Evolutionary conservation across 805 yeast species (phyloP), one percentile per base, ranked within the genome.

Genomic region (Pichia phayaonensis): DNA sequence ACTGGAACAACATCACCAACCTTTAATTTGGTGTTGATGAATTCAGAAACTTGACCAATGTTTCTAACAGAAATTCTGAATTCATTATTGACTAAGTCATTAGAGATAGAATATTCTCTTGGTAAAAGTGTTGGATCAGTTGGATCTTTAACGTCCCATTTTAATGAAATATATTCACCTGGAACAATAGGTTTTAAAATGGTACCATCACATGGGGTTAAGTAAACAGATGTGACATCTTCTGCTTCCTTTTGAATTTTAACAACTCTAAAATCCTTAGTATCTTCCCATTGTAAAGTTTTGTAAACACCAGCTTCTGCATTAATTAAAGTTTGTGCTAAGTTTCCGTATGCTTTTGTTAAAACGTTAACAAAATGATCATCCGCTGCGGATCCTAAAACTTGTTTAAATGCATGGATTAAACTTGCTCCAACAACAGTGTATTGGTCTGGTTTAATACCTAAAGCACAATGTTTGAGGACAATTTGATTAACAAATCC

Each of bases 391-490:
- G 66, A 69, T 6, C 86, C 87, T 36, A 84, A 66, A 40, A 80
- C 72, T 49, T 74, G 73, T 40, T 64, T 61, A 64, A 85, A 72
- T 15, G 88, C 79, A 26, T 67, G 67, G 31, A 84, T 61, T n/a
- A 85, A 64, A 53, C 74, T 72, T 29, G 64, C 61, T 27, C 89
- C 90, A 31, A 84, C 89, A 55, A 80, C 71, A 22, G 81, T 79
- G 58, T 84, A 84, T 51, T 83, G 88, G 50, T 79, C 84, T 4
- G 89, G 78, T 54, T 67, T 62, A 42, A 84, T 74, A 59, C 79
- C 79, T 54, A 84, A 68, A 42, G 86, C 85, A 52, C 77, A 81
- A 57, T 84, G 90, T 63, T 83, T 84, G 55, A 72, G 73, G 43
- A 77, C 84, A 57, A 84, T 80, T 53, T 77, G 79, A 45, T 73